Evolutionary conservation across 2,329 filamentous ascomycete species (phyloP).

Genomic region (Paraconiothyrium brasiliense): DNA sequence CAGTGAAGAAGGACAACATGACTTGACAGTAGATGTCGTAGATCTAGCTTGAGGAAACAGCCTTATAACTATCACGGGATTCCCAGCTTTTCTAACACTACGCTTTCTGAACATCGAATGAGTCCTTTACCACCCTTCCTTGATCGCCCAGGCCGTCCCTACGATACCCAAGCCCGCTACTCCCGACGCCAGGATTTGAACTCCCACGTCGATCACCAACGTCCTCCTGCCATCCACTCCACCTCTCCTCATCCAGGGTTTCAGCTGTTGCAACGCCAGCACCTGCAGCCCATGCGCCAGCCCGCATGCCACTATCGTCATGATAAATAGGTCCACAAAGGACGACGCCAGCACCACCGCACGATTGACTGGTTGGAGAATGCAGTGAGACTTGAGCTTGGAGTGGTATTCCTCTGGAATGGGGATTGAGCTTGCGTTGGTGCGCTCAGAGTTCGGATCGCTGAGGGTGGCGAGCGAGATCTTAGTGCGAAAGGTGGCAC

Average conservation of each 20-base stretch:
- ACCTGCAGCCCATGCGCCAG: conserved; percentile 4
- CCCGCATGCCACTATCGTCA: conserved; percentile 1
- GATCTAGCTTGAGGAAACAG: no score
- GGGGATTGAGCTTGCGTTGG: not conserved
- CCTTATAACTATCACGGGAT: no score
- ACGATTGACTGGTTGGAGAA: conserved; percentile 1
- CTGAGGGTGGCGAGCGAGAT: not conserved
- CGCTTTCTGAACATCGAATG: no score
- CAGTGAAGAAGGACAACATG: no score
- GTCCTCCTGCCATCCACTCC: not conserved
- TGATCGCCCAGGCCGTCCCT: not conserved
- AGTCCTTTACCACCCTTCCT: not conserved
- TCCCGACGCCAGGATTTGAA: not conserved
- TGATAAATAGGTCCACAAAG: not conserved
- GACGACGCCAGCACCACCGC: not conserved
- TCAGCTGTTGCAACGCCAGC: not conserved
- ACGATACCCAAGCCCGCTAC: not conserved
- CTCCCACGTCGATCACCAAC: not conserved
- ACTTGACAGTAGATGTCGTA: no score
- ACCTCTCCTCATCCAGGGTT: not conserved
- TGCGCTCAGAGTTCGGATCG: not conserved
- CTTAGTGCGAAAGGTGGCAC: not conserved
- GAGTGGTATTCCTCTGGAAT: not conserved
- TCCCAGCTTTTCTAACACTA: no score
- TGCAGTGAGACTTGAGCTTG: not conserved